phyloP scores from a whole-genome alignment of 768 basidiomycete species.

The Udeniomyces megalosporus region DNA sequence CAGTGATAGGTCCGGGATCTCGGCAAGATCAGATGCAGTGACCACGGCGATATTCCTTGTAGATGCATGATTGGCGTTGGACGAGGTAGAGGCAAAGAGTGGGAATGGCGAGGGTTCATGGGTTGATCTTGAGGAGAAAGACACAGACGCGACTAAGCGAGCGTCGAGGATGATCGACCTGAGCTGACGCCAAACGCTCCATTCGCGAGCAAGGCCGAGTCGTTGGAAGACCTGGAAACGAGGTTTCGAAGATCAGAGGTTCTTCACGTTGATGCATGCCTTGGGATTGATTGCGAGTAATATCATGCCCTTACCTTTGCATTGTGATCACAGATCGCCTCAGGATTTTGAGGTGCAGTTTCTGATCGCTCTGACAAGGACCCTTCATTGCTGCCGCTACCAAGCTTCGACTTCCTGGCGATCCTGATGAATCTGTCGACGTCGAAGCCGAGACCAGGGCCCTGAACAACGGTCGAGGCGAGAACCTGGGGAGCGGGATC shows the following conservation, averaged over 20 bases:
- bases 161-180: not conserved
- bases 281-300: not conserved
- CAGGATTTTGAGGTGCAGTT: conserved; percentile 21
- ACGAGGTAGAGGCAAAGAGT: too few species aligned
- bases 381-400: too few species aligned
- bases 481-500: too few species aligned
- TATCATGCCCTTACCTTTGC: conserved; percentile 34
- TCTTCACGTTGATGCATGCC: not conserved
- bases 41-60: too few species aligned
- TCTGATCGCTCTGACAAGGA: too few species aligned
- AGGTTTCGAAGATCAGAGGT: not conserved
- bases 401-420: conserved; percentile 48
- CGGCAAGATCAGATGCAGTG: not conserved
- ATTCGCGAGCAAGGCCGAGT: not conserved
- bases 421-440: conserved; percentile 41
- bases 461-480: too few species aligned
- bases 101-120: too few species aligned
- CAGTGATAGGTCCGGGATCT: not conserved
- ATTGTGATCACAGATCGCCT: conserved; percentile 48
- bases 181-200: conserved; percentile 1
- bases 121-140: not conserved
- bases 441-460: too few species aligned
- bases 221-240: not conserved
- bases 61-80: too few species aligned
- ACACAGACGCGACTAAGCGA: not conserved